Percentiles rank a stretch among this genome's conserved stretches.
These are phyloP conservation scores for Phytopythium mirpurense DNA, from an alignment of 352 stramenopile species.

Conservation along the genomic window DNA sequence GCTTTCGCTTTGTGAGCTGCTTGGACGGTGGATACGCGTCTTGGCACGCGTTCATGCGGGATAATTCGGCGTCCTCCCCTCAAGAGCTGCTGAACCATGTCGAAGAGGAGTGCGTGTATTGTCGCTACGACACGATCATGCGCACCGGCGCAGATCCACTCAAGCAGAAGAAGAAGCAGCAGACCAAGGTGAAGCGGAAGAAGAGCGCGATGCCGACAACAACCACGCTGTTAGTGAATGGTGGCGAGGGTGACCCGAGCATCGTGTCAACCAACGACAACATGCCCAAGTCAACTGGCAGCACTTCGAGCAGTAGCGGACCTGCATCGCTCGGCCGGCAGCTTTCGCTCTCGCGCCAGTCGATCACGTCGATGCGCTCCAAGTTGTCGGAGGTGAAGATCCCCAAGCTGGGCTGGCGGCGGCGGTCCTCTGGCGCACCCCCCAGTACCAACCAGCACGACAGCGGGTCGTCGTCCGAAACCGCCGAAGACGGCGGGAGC, in stretches of 20 bases:
- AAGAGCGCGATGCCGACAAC: slow-evolving; percentile 66
- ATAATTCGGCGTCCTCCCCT: slow-evolving; percentile 44
- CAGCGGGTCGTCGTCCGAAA: slow-evolving; percentile 57
- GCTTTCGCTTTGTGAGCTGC: slow-evolving; percentile 76
- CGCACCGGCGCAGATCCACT: slow-evolving; percentile 58
- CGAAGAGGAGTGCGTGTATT: slow-evolving; percentile 66
- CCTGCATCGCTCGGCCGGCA: slow-evolving; percentile 15
- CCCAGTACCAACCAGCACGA: slow-evolving; percentile 41
- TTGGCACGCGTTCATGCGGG: slow-evolving; percentile 83
- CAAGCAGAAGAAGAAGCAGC: slow-evolving; percentile 41
- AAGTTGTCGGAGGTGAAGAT: slow-evolving; percentile 68
- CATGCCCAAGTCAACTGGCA: slow-evolving; percentile 15
- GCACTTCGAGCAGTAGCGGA: slow-evolving; percentile 11
- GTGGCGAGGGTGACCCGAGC: slow-evolving; percentile 58
- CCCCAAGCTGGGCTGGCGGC: slow-evolving; percentile 51
- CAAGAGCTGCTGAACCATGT: slow-evolving; percentile 72
- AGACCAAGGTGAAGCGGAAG: slow-evolving; percentile 38
- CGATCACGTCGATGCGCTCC: slow-evolving; percentile 43
- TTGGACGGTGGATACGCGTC: slow-evolving; percentile 75
- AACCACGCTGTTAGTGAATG: slow-evolving; percentile 66
- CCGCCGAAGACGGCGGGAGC: slow-evolving; percentile 55
- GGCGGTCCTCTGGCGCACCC: slow-evolving; percentile 28
- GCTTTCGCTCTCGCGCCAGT: slow-evolving; percentile 50
- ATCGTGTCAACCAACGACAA: slow-evolving; percentile 52
- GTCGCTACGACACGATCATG: slow-evolving; percentile 69